Evolutionary conservation across 306 rosid genomes (phyloP).

Genomic region (Carpinus fangiana): DNA sequence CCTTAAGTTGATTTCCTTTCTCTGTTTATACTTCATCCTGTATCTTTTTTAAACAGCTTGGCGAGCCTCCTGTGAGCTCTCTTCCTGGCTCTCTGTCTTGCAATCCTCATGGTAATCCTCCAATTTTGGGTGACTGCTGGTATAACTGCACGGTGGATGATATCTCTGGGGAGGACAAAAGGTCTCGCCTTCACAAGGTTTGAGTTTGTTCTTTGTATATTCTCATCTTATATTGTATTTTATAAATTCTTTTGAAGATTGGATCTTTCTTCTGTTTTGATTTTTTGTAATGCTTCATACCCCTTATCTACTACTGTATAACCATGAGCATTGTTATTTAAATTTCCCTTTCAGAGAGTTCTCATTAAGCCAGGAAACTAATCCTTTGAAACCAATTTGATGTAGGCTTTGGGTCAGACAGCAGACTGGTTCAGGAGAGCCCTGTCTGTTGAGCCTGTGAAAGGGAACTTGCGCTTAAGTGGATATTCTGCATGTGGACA

Average conservation of each 20-base stretch:
- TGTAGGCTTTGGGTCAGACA: conserved; percentile 94
- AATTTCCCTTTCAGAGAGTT: background rate
- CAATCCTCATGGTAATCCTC: conserved; percentile 75
- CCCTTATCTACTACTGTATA: background rate
- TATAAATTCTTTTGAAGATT: background rate
- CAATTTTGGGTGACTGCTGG: conserved; percentile 93
- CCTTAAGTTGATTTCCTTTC: conserved; percentile 18
- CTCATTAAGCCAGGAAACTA: conserved; percentile 15
- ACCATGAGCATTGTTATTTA: background rate
- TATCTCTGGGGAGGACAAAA: conserved; percentile 90
- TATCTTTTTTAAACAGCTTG: conserved; percentile 58
- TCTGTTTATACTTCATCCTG: conserved; percentile 18
- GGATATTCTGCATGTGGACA: conserved; percentile 99
- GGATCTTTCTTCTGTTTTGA: conserved; percentile 9
- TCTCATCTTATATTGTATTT: conserved; percentile 7
- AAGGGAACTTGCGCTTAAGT: conserved; percentile 88
- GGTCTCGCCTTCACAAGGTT: conserved; percentile 82
- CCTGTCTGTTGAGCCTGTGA: conserved; percentile 93
- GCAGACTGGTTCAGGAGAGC: conserved; percentile 96
- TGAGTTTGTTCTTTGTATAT: conserved; percentile 15
- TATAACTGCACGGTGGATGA: conserved; percentile 92
- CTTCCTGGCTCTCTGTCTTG: conserved; percentile 70
- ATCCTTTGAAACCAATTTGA: conserved; percentile 24
- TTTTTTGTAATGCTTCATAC: background rate
- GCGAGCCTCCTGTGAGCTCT: conserved; percentile 72